phyloP scores from a whole-genome alignment of 1,284 basidiomycete genomes.

The Vanrija pseudolonga region DNA sequence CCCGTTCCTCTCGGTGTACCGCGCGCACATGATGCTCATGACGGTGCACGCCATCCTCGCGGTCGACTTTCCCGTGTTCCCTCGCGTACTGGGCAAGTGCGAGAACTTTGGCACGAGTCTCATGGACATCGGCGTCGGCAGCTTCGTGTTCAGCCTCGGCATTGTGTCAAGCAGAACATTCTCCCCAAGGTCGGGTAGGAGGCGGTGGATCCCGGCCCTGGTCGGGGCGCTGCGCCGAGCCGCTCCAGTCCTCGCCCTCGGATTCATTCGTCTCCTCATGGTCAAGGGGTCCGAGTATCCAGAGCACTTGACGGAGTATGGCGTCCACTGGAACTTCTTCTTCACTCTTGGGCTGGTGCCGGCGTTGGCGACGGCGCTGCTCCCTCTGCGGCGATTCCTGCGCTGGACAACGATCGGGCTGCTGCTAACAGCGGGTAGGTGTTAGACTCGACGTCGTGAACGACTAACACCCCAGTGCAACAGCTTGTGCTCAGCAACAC shows the following conservation, averaged over 20 bases:
- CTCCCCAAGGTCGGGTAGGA: not conserved
- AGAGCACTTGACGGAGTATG: slow-evolving; percentile 94
- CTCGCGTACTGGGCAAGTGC: slow-evolving; percentile 82
- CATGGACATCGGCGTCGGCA: slow-evolving; percentile 98
- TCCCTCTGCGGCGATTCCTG: slow-evolving; percentile 59
- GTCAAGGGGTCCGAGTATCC: slow-evolving; percentile 95
- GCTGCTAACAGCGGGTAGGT: slow-evolving; percentile 61
- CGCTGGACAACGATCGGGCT: slow-evolving; percentile 66
- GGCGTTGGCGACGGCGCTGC: slow-evolving; percentile 65
- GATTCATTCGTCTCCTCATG: slow-evolving; percentile 70
- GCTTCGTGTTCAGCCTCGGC: slow-evolving; percentile 77
- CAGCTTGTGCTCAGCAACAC: slow-evolving; percentile 59
- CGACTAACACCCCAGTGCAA: slow-evolving; percentile 55
- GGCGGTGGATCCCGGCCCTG: not conserved
- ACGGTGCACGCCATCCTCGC: slow-evolving; percentile 88
- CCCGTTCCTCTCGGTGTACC: slow-evolving; percentile 75
- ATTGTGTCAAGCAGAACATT: slow-evolving; percentile 65
- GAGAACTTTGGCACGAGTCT: slow-evolving; percentile 91
- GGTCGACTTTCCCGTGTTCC: slow-evolving; percentile 92
- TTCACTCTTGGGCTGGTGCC: slow-evolving; percentile 84
- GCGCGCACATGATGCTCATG: slow-evolving; percentile 93
- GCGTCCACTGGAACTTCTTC: slow-evolving; percentile 99
- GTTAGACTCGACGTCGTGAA: not conserved
- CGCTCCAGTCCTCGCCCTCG: slow-evolving; percentile 68
- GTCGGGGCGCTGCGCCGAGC: slow-evolving; percentile 56